Evolutionary conservation across 352 stramenopile species (phyloP), one percentile per base, ranked within the genome.

Genomic region (Phytophthora podocarpi): DNA sequence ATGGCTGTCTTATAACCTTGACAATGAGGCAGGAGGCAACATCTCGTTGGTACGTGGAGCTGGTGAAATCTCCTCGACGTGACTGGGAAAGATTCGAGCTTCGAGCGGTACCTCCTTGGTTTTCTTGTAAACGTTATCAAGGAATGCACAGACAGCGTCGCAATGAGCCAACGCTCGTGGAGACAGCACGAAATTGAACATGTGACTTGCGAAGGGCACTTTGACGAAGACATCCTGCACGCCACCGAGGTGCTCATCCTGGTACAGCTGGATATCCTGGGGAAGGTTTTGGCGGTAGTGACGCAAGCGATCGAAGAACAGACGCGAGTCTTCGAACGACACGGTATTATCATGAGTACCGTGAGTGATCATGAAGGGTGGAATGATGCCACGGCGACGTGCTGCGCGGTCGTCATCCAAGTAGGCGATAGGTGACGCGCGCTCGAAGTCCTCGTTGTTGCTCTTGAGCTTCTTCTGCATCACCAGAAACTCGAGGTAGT

Each of bases 101-200:
- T 67, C 46, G 20, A 77, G 43, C 9, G 72, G 72, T 16, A 76
- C 20, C 0, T 72, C 50, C 54, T 69, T 75, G 13, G 71, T 80
- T 48, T 83, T 83, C 20, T 70, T 40, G 28, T 82, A 78, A 10
- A 84, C 55, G 24, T 87, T 74, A n/a, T 76, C 59, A 13, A 90
- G 74, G 42, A 89, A 90, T 3, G 60, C 72, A 23, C 72, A 81
- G 4, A 87, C 76, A 11, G 80, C 78, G 35, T 90, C 76, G 8
- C 63, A 58, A 55, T 83, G 74, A 6, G 78, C 80, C 12, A 89
- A 59, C 9, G 78, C 61, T 43, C 80, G 72, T 16, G 79, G 80
- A 18, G 80, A 89, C 8, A 82, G 24, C 24, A 89, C 24, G 48
- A 78, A 80, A 42, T 88, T 87, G 51, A 90, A 90, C 63, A 80